Evolutionary conservation across 2,329 filamentous ascomycete genomes (phyloP), one percentile per base, ranked within the genome.

Genomic region (Hymenotorrendiella dingleyae): DNA sequence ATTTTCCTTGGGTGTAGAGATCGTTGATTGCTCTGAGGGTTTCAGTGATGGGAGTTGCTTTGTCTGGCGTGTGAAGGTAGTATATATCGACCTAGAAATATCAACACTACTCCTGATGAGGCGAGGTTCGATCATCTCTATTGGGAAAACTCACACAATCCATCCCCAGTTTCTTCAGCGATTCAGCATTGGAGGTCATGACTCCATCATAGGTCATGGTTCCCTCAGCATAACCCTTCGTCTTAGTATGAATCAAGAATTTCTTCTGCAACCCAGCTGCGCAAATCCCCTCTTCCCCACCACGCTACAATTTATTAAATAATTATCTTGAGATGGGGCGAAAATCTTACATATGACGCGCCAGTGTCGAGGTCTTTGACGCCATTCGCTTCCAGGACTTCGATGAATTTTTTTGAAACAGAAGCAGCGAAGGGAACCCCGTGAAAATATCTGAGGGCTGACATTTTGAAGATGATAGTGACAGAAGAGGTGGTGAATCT

Each of bases 1-100:
- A 94, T 61, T 89, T 90, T 50, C 87, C 86, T 6, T 9, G 77
- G 65, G 86, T 84, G 70, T 93, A 84, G 39, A 94, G 66, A 64
- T 86, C 78, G 61, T 94, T 76, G 45, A 88, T 71, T 19, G 30
- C 30, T 8, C 7, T 1, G 30, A 33, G 30, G 17, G 30, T 33
- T 12, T 33, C 30, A 11, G 9, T 20, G 19, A 33, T 33, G 11
- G 30, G 30, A 5, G 30, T 33, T 9, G 19, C 30, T 20, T 4
- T 8, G 17, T 33, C 30, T 20, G 30, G 30, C 7, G 30, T 33
- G 6, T 33, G 14, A 19, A 33, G 30, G 30, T 33, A 33, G 6
- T 33, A 33, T 1, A 12, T 33, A 11, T 17, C 16, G 11, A 33
- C n/a, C 30, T 20, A 19, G 11, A 11, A 11, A 6, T 30, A 12